Evolutionary conservation across 257 asterid genomes (phyloP).

Genomic region (Prunella vulgaris): DNA sequence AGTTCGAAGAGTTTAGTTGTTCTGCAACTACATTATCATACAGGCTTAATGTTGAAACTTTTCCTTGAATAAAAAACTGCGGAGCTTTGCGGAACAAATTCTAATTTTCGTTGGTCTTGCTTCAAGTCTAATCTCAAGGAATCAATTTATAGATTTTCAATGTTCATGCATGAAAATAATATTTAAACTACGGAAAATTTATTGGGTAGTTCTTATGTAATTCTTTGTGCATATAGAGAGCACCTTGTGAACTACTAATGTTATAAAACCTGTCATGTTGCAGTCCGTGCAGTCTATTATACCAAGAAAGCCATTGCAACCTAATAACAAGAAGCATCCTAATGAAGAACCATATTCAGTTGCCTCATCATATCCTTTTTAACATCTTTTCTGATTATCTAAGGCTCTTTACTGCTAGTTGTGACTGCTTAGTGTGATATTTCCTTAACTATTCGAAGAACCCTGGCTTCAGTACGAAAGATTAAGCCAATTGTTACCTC

Average conservation of each 20-base stretch:
- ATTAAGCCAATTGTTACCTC: conserved; percentile 40
- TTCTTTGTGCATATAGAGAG: not conserved
- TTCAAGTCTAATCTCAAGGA: not conserved
- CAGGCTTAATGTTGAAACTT: not conserved
- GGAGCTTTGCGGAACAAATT: not conserved
- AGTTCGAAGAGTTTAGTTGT: not conserved
- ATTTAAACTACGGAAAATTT: not conserved
- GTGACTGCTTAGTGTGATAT: conserved; percentile 12
- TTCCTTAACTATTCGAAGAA: conserved; percentile 44
- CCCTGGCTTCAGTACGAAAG: conserved; percentile 38
- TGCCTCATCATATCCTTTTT: conserved; percentile 56
- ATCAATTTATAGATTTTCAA: not conserved
- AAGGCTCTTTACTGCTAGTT: conserved; percentile 12
- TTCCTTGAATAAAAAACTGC: not conserved
- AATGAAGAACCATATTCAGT: conserved; percentile 55
- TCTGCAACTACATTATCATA: not conserved
- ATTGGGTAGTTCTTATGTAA: not conserved
- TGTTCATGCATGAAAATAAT: conserved; percentile 5
- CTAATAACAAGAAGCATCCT: conserved; percentile 59
- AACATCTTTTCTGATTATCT: conserved; percentile 14
- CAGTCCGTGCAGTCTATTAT: conserved; percentile 36
- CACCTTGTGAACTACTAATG: conserved; percentile 6
- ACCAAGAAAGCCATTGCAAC: conserved; percentile 57
- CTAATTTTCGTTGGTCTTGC: not conserved
- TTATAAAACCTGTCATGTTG: conserved; percentile 11